Base-by-base conservation (phyloP, 1,284 basidiomycete genomes). In the Naganishia albida region DNA sequence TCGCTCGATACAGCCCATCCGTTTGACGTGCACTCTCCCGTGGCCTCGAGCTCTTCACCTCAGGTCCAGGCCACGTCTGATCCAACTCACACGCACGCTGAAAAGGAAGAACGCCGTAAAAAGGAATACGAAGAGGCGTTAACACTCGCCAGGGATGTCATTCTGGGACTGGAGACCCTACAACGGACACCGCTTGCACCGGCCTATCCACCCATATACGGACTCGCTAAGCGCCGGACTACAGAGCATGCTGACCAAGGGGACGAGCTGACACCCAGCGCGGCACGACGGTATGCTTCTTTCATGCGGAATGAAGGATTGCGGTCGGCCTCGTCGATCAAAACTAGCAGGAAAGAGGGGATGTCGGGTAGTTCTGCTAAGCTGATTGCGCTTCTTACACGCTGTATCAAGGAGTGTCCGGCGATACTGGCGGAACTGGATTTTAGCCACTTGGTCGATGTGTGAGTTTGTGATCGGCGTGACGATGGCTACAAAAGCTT, bases 381-480 rank as follows among this genome's bases (percentile, higher is more conserved):
- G 64, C 64, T 68, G 34, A 52, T 67, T 10, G 67, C 69, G 2
- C 69, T 68, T 0, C 30, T 75, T 54, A 63, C 74, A 20, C 70
- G 72, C 28, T 71, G 62, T 30, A 65, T 70, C 0, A 54, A 38
- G n/a, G 63, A 62, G 18, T 60, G 64, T 1, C 59, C 73, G 65
- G 60, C 26, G 50, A 87, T 95, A 23, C 83, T 87, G 55, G 90
- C 89, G 72, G 89, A 91, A 70, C 72, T 93, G 25, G 85, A 86
- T 62, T 79, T 89, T 15, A 78, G 82, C 0, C 88, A 93, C 62
- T 79, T 93, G 20, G 80, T 93, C 20, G 83, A 86, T 73, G 85
- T 84, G 91, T 93, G 72, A 78, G 80, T 75, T 40, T 26, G 7
- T 7, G 16, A 2, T 18, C 15, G n/a, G n/a, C n/a, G 8, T 42